These are phyloP conservation scores for Cucurbita ficifolia DNA, from an alignment of 306 rosid species.

Conservation along the genomic window DNA sequence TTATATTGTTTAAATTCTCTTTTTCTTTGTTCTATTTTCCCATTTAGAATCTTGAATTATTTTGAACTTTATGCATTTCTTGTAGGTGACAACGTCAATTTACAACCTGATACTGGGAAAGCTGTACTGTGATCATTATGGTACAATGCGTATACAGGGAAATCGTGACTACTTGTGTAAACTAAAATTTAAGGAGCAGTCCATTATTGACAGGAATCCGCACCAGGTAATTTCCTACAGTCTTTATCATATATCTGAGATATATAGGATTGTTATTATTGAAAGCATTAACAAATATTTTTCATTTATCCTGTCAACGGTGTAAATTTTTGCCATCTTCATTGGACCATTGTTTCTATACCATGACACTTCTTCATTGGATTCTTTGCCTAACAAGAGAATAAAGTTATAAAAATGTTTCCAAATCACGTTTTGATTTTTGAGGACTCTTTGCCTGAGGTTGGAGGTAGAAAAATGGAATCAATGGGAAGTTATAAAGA, in stretches of 20 bases:
- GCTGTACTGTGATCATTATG: constrained; percentile 94
- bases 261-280: not conserved
- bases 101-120: constrained; percentile 97
- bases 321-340: not conserved
- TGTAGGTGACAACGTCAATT: constrained; percentile 92
- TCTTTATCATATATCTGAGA: not conserved
- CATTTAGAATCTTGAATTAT: constrained; percentile 9
- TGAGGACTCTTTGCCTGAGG: not conserved
- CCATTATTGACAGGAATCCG: constrained; percentile 95
- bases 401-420: not conserved
- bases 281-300: not conserved
- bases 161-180: constrained; percentile 68
- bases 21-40: not conserved
- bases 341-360: not conserved
- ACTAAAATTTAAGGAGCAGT: constrained; percentile 94
- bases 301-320: not conserved
- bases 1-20: not conserved
- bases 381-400: not conserved
- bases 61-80: constrained; percentile 10
- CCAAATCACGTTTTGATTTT: not conserved
- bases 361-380: not conserved
- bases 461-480: not conserved
- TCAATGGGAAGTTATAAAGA: not conserved
- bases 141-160: constrained; percentile 93
- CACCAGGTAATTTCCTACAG: constrained; percentile 54